Conservation (phyloP, 2,329 filamentous ascomycete genomes). For the Phaeosphaeriaceae sp. region DNA sequence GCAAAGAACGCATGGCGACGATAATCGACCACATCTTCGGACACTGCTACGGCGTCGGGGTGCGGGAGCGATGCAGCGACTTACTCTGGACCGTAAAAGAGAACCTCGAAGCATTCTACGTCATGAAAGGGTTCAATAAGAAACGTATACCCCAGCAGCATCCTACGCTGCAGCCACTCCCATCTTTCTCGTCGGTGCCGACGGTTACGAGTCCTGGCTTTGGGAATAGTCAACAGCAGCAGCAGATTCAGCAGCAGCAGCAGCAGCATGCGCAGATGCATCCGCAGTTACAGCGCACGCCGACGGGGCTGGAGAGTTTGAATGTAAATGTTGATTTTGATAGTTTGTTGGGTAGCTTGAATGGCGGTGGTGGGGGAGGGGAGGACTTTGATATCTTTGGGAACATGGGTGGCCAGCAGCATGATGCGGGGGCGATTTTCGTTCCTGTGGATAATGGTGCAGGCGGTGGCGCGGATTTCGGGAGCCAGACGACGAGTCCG, state of each 20-base stretch:
- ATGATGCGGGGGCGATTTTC: slow-evolving; percentile 45
- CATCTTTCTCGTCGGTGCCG: slow-evolving; percentile 17
- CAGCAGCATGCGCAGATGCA: slow-evolving; percentile 12
- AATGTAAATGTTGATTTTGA: slow-evolving; percentile 44
- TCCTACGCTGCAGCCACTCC: slow-evolving; percentile 35
- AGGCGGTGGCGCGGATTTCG: slow-evolving; percentile 23
- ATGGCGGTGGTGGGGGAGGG: slow-evolving; percentile 21
- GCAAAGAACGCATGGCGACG: slow-evolving; percentile 48
- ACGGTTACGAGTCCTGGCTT: slow-evolving; percentile 19
- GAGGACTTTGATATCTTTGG: slow-evolving; percentile 40
- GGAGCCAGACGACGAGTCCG: slow-evolving; percentile 27
- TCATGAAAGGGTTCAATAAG: slow-evolving; percentile 48
- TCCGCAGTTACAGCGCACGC: slow-evolving; percentile 30
- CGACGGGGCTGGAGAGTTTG: slow-evolving; percentile 28
- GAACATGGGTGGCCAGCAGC: slow-evolving; percentile 18
- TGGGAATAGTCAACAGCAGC: background rate
- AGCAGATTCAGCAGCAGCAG: background rate
- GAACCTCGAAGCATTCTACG: slow-evolving; percentile 49
- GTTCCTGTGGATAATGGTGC: slow-evolving; percentile 39
- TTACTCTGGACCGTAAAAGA: slow-evolving; percentile 48
- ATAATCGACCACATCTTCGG: slow-evolving; percentile 51
- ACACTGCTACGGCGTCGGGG: slow-evolving; percentile 47
- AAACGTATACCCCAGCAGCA: slow-evolving; percentile 37
- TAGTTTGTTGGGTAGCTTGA: slow-evolving; percentile 36
- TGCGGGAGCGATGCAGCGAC: slow-evolving; percentile 45